Base-by-base conservation (phyloP, 768 basidiomycete species). In the Suillus cothurnatus region DNA sequence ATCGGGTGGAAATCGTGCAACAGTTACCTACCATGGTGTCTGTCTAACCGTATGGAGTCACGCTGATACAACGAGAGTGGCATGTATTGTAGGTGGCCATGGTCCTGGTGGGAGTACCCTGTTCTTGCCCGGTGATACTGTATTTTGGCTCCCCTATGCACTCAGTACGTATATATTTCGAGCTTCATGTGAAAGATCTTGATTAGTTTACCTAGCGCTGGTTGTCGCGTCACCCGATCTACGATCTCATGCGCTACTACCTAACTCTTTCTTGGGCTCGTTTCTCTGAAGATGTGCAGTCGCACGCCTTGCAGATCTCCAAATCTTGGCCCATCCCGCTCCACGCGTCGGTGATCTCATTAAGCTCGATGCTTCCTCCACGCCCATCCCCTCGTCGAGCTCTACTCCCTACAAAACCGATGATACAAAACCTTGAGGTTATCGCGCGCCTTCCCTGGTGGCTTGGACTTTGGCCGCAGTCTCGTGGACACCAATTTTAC, bases 21-120 rank as follows among this genome's bases (percentile, higher is more conserved):
- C 77, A 3, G 75, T 93, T 66, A 88, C 91, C 11, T 97, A 94
- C 74, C 88, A 97, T 72, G 95, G 94, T 56, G 94, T 97, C 43
- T 94, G 94, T 70, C 82, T 99, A 65, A 95, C 94, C 2, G 94
- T 97, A 2, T 99, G 95, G 95, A 94, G 93, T 4, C 95, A 96
- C 72, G 95, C 95, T 23, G 96, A 98, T 73, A 89, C 89, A 0
- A 91, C 95, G 70, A 88, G 95, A 57, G 87, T 87, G 49, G 89
- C 90, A 5, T 93, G 92, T 71, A 91, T 89, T 7, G 79, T 90
- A 36, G 75, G 72, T 56, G 91, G 91, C 12, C 91, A 92, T 73
- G 90, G 88, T 9, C 92, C 92, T 31, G 92, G 94, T 8, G 93
- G 93, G 77, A 94, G 93, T 74, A 94, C 93, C 4, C 80, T 95